Percentiles rank a stretch among this genome's conserved stretches.
These are phyloP conservation scores for Clonostachys sp. DNA, from an alignment of 2,329 filamentous ascomycete species.

Conservation along the genomic window DNA sequence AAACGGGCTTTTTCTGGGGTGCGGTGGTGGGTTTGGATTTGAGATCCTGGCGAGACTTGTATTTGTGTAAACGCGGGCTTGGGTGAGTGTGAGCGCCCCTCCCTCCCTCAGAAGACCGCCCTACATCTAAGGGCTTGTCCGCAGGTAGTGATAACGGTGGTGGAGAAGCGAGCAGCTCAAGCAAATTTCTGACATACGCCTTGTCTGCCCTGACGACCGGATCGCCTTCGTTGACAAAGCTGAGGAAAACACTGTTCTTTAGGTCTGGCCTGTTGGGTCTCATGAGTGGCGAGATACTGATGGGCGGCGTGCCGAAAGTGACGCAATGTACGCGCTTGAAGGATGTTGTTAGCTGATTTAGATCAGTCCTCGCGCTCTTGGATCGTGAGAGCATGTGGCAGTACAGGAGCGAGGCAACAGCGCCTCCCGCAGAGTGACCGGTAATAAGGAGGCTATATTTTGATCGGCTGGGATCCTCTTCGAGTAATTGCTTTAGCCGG, in stretches of 20 bases:
- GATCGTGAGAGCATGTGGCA: slow-evolving; percentile 70
- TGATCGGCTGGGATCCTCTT: slow-evolving; percentile 65
- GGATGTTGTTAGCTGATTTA: slow-evolving; percentile 62
- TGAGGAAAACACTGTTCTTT: slow-evolving; percentile 69
- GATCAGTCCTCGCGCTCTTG: slow-evolving; percentile 54
- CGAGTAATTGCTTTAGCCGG: slow-evolving; percentile 62
- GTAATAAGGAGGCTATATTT: slow-evolving; percentile 74
- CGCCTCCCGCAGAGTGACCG: slow-evolving; percentile 82
- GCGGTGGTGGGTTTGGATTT: slow-evolving; percentile 3
- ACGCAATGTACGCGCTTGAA: slow-evolving; percentile 82
- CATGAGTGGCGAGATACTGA: slow-evolving; percentile 65
- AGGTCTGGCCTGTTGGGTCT: slow-evolving; percentile 46
- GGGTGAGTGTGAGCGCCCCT: background rate
- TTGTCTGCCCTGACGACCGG: slow-evolving; percentile 74
- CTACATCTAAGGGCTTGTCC: background rate
- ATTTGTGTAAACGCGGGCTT: background rate
- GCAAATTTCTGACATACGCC: slow-evolving; percentile 66
- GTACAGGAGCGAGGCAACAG: slow-evolving; percentile 75
- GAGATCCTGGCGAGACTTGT: background rate
- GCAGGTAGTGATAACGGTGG: slow-evolving; percentile 28
- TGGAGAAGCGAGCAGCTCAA: slow-evolving; percentile 65
- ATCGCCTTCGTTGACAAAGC: slow-evolving; percentile 83
- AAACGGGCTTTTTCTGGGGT: slow-evolving; percentile 33
- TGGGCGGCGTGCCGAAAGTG: slow-evolving; percentile 78
- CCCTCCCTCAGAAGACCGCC: background rate